These are phyloP conservation scores for Amaranthus tricolor DNA, from an alignment of 179 eudicot genomes.

Conservation along the genomic window DNA sequence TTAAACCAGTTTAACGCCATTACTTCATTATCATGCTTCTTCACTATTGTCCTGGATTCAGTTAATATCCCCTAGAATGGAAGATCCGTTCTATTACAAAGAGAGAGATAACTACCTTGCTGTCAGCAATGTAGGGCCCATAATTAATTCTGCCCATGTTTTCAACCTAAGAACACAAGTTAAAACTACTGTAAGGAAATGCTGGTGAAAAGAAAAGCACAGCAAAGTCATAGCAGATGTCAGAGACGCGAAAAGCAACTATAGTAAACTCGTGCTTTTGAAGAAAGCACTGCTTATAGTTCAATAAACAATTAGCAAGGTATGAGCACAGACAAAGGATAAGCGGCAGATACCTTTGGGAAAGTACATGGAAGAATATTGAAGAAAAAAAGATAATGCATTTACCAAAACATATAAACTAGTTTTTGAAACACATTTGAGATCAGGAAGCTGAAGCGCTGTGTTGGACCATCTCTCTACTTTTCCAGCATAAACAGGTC, in stretches of 20 bases:
- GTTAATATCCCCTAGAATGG: too few relatives aligned
- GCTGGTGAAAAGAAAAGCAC: neutral
- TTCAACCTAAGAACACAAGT: slow-evolving; percentile 61
- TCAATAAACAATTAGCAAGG: neutral
- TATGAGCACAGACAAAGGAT: neutral
- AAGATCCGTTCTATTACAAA: neutral
- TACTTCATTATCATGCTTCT: too few relatives aligned
- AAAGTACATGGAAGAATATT: neutral
- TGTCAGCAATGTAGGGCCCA: slow-evolving; percentile 75
- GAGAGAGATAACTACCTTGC: slow-evolving; percentile 52
- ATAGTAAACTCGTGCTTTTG: neutral
- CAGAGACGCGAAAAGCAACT: neutral
- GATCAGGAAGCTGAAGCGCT: slow-evolving; percentile 57
- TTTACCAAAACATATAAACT: slow-evolving; percentile 69
- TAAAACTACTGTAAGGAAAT: neutral
- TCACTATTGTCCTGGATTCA: too few relatives aligned
- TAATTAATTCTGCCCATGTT: slow-evolving; percentile 96
- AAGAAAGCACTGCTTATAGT: neutral
- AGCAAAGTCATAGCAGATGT: slow-evolving; percentile 8
- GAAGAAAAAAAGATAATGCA: neutral
- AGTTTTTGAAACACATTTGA: slow-evolving; percentile 48
- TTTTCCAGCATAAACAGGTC: slow-evolving; percentile 58
- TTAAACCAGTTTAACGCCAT: too few relatives aligned
- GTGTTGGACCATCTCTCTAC: slow-evolving; percentile 78
- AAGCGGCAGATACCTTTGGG: neutral